phyloP scores from a whole-genome alignment of 129 eudicot species.

The Sambucus nigra region DNA sequence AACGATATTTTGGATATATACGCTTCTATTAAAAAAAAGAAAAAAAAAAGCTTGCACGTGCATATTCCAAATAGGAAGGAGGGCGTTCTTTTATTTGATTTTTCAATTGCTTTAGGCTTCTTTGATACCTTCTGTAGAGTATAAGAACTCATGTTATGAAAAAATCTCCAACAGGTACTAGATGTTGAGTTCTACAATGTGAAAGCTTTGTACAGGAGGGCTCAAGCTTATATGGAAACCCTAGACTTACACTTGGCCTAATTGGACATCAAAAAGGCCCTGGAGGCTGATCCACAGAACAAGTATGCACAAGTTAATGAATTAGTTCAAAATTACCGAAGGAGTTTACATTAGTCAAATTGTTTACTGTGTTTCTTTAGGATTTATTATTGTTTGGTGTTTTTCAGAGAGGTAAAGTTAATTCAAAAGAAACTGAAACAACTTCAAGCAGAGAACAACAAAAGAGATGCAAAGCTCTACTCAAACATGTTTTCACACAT shows the following conservation, averaged over 20 bases:
- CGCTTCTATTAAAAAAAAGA: no score
- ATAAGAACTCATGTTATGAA: no score
- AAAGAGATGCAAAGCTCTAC: slow-evolving; percentile 51
- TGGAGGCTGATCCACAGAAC: slow-evolving; percentile 57
- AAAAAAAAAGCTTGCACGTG: no score
- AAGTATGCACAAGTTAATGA: slow-evolving; percentile 21
- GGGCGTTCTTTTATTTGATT: no score
- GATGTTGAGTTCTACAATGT: slow-evolving; percentile 48
- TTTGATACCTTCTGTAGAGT: no score
- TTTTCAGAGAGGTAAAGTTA: slow-evolving; percentile 54
- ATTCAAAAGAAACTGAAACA: slow-evolving; percentile 44
- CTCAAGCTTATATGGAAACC: slow-evolving; percentile 54
- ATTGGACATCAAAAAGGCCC: slow-evolving; percentile 59
- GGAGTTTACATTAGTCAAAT: background rate
- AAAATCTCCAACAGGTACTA: slow-evolving; percentile 39
- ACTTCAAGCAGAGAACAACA: slow-evolving; percentile 52
- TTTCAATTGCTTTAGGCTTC: no score
- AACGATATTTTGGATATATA: no score
- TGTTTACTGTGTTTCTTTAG: no score
- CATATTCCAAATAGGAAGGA: no score
- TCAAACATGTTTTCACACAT: slow-evolving; percentile 41
- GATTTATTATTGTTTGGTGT: background rate
- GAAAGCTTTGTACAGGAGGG: slow-evolving; percentile 65
- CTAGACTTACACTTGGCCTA: slow-evolving; percentile 49
- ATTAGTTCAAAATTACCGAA: background rate